These are phyloP conservation scores for Daucus carota DNA, from an alignment of 129 eudicot species.

Conservation along the genomic window DNA sequence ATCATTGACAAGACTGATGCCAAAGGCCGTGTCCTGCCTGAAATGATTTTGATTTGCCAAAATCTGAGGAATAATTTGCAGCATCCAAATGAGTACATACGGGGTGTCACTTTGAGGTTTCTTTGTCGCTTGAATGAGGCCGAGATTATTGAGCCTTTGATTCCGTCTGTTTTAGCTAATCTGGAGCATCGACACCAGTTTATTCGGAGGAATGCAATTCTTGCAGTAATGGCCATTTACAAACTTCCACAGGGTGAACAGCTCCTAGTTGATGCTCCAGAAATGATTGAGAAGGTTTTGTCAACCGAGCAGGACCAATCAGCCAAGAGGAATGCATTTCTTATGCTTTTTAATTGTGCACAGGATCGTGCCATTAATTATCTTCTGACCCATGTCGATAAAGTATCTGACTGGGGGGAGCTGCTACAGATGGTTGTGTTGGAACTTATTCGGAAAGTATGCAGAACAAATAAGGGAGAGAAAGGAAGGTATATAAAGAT, in stretches of 20 bases:
- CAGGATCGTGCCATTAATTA: slow-evolving; percentile 88
- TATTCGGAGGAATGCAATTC: slow-evolving; percentile 88
- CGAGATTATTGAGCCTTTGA: slow-evolving; percentile 83
- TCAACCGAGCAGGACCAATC: slow-evolving; percentile 81
- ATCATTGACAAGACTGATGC: slow-evolving; percentile 76
- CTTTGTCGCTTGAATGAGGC: slow-evolving; percentile 70
- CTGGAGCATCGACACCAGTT: slow-evolving; percentile 86
- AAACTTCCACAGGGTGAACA: slow-evolving; percentile 98
- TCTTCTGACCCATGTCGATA: slow-evolving; percentile 72
- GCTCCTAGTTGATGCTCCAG: slow-evolving; percentile 89
- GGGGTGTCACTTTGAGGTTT: slow-evolving; percentile 76
- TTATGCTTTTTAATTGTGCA: slow-evolving; percentile 88
- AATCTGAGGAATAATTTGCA: slow-evolving; percentile 73
- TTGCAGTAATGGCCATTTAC: slow-evolving; percentile 89
- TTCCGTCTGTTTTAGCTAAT: slow-evolving; percentile 71
- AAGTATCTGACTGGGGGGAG: slow-evolving; percentile 88
- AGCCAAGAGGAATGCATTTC: slow-evolving; percentile 91
- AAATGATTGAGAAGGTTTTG: slow-evolving; percentile 83
- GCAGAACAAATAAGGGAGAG: slow-evolving; percentile 77
- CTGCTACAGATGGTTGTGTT: slow-evolving; percentile 86
- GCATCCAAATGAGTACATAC: slow-evolving; percentile 82
- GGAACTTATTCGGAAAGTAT: slow-evolving; percentile 86
- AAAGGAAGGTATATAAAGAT: slow-evolving; percentile 87
- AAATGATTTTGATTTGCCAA: slow-evolving; percentile 90
- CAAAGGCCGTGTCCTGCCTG: slow-evolving; percentile 65